Conservation (phyloP, 2,329 filamentous ascomycete genomes). For the Tolypocladium guangdongense region DNA sequence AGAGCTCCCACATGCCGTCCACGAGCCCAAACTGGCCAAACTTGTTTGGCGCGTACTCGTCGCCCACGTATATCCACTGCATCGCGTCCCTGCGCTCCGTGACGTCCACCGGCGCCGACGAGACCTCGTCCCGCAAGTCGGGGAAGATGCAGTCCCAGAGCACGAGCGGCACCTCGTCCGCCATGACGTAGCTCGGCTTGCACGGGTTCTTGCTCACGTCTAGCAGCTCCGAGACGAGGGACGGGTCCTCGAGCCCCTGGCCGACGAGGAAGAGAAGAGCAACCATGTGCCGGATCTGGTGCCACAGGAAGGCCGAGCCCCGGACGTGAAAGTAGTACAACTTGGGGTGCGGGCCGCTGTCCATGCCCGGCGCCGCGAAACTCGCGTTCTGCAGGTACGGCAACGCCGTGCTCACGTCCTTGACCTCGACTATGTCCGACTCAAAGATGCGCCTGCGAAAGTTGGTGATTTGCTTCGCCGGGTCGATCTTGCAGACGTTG, state of each 20-base stretch:
- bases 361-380: slow-evolving; percentile 16
- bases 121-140: slow-evolving; percentile 9
- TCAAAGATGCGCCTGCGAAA: slow-evolving; percentile 72
- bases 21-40: slow-evolving; percentile 57
- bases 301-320: slow-evolving; percentile 92
- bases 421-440: slow-evolving; percentile 64
- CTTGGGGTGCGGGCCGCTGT: slow-evolving; percentile 35
- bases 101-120: background rate
- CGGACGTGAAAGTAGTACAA: slow-evolving; percentile 83
- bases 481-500: slow-evolving; percentile 93
- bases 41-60: slow-evolving; percentile 47
- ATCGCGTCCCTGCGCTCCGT: slow-evolving; percentile 43
- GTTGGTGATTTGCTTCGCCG: slow-evolving; percentile 77
- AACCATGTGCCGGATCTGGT: slow-evolving; percentile 95
- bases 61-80: slow-evolving; percentile 70
- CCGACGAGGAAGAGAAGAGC: slow-evolving; percentile 84
- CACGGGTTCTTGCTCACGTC: slow-evolving; percentile 60
- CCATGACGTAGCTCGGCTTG: slow-evolving; percentile 85
- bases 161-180: slow-evolving; percentile 78
- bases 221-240: slow-evolving; percentile 62
- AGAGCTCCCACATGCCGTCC: slow-evolving; percentile 69
- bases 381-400: slow-evolving; percentile 39
- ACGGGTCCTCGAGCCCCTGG: slow-evolving; percentile 71
- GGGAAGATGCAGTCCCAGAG: slow-evolving; percentile 95
- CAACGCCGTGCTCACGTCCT: slow-evolving; percentile 39